A percentile compares a stretch with the other conserved stretches of the same genome.
Conservation (phyloP, 768 basidiomycete species). For the Trichaptum fuscoviolaceum region DNA sequence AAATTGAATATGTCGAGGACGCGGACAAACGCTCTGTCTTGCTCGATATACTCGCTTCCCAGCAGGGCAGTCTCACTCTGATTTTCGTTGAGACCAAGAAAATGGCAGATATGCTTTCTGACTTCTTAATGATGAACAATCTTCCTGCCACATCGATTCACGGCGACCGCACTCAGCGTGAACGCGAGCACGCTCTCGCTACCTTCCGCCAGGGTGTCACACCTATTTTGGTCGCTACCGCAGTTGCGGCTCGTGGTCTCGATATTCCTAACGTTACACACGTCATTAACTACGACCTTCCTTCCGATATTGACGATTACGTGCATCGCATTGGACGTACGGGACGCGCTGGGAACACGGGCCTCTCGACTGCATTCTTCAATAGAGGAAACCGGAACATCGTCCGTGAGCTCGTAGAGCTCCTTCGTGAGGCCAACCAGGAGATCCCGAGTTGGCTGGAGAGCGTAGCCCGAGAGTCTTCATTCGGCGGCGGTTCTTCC, state of each 20-base stretch:
- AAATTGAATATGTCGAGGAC: slow-evolving; percentile 98
- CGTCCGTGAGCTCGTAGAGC: slow-evolving; percentile 85
- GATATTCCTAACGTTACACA: slow-evolving; percentile 99
- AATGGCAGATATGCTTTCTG: slow-evolving; percentile 98
- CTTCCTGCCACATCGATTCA: slow-evolving; percentile 96
- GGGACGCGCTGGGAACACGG: slow-evolving; percentile 97
- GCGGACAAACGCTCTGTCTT: slow-evolving; percentile 94
- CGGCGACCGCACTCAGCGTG: slow-evolving; percentile 95
- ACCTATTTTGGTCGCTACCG: slow-evolving; percentile 95
- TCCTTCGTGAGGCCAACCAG: slow-evolving; percentile 94
- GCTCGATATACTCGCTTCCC: slow-evolving; percentile 86
- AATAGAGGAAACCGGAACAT: slow-evolving; percentile 91
- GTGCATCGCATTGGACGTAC: slow-evolving; percentile 98
- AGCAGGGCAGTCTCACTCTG: slow-evolving; percentile 73
- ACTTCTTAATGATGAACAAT: slow-evolving; percentile 80
- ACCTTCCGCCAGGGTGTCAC: slow-evolving; percentile 95
- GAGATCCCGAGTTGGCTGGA: slow-evolving; percentile 91
- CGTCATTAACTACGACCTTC: slow-evolving; percentile 97
- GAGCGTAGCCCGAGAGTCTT: slow-evolving; percentile 73
- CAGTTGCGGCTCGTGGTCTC: slow-evolving; percentile 97
- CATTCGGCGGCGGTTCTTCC: slow-evolving; percentile 53
- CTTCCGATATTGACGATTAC: slow-evolving; percentile 98
- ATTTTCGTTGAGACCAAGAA: slow-evolving; percentile 99
- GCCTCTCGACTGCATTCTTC: slow-evolving; percentile 94
- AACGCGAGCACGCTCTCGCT: slow-evolving; percentile 92